These are phyloP conservation scores for Aspergillus udagawae DNA, from an alignment of 2,329 filamentous ascomycete species.

Conservation along the genomic window DNA sequence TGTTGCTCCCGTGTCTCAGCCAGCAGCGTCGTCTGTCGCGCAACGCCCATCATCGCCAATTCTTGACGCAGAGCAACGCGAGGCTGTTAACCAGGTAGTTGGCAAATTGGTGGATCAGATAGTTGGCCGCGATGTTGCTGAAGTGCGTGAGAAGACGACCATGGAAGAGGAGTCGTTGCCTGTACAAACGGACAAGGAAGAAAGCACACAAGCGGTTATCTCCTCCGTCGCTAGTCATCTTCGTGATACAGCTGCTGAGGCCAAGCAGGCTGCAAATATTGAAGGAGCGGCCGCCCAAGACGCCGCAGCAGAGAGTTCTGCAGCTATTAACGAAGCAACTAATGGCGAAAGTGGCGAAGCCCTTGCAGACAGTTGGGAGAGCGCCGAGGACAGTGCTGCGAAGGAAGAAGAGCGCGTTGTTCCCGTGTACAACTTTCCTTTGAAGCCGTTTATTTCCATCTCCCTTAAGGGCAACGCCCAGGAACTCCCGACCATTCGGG, in stretches of 20 bases:
- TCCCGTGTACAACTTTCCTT: constrained; percentile 89
- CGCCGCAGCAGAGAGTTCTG: background rate
- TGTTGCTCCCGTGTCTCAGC: constrained; percentile 7
- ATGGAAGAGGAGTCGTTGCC: constrained; percentile 45
- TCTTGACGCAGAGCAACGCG: constrained; percentile 43
- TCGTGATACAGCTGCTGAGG: constrained; percentile 40
- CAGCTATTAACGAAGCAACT: constrained; percentile 51
- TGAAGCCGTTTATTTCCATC: constrained; percentile 94
- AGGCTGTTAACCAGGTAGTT: constrained; percentile 69
- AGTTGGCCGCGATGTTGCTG: constrained; percentile 56
- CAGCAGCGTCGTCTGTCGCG: constrained; percentile 6
- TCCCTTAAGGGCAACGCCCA: constrained; percentile 50
- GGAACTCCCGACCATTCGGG: constrained; percentile 61
- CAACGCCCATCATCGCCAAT: constrained; percentile 22
- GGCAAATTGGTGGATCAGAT: constrained; percentile 60
- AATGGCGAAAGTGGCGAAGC: constrained; percentile 52
- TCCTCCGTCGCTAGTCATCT: constrained; percentile 29
- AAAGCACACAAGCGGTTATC: constrained; percentile 34
- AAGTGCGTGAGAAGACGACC: constrained; percentile 59
- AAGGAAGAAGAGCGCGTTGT: constrained; percentile 63
- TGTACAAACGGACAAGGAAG: constrained; percentile 28
- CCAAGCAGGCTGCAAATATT: constrained; percentile 48
- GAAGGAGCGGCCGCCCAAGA: constrained; percentile 43
- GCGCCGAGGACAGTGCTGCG: constrained; percentile 66
- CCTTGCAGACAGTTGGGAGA: constrained; percentile 90